Percentiles rank a stretch among this genome's conserved stretches.
These are phyloP conservation scores for Arthroderma uncinatum DNA, from an alignment of 2,329 filamentous ascomycete species.

Conservation along the genomic window DNA sequence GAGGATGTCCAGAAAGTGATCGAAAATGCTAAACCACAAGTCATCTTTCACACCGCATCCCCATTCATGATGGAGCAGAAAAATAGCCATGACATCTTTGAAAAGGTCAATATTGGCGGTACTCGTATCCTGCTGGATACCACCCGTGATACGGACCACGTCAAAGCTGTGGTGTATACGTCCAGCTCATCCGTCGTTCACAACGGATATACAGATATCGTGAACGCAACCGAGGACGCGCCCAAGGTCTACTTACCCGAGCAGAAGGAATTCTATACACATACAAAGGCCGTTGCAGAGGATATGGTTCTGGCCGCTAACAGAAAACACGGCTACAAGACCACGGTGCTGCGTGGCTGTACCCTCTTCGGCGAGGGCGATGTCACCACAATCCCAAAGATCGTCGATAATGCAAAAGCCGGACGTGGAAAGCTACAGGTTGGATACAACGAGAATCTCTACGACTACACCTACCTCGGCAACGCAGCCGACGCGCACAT, in stretches of 20 bases:
- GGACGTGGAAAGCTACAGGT: slow-evolving; percentile 62
- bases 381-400: slow-evolving; percentile 10
- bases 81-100: slow-evolving; percentile 39
- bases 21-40: slow-evolving; percentile 51
- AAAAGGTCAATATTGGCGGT: slow-evolving; percentile 68
- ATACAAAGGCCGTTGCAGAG: slow-evolving; percentile 53
- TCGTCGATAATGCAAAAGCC: slow-evolving; percentile 49
- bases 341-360: slow-evolving; percentile 61
- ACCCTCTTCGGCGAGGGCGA: slow-evolving; percentile 79
- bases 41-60: slow-evolving; percentile 77
- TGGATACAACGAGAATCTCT: slow-evolving; percentile 51
- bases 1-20: slow-evolving; percentile 48
- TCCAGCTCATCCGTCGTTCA: slow-evolving; percentile 68
- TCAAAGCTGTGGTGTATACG: slow-evolving; percentile 57
- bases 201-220: slow-evolving; percentile 37
- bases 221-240: slow-evolving; percentile 66
- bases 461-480: slow-evolving; percentile 51
- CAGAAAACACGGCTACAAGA: slow-evolving; percentile 41
- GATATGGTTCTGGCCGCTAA: neutral
- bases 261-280: slow-evolving; percentile 62
- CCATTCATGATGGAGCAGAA: slow-evolving; percentile 40
- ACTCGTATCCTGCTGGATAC: slow-evolving; percentile 54
- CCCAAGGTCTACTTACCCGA: slow-evolving; percentile 55
- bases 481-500: slow-evolving; percentile 63
- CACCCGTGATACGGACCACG: slow-evolving; percentile 45